Evolutionary conservation across 805 yeast genomes (phyloP).

Genomic region (Candida cerambycidarum): DNA sequence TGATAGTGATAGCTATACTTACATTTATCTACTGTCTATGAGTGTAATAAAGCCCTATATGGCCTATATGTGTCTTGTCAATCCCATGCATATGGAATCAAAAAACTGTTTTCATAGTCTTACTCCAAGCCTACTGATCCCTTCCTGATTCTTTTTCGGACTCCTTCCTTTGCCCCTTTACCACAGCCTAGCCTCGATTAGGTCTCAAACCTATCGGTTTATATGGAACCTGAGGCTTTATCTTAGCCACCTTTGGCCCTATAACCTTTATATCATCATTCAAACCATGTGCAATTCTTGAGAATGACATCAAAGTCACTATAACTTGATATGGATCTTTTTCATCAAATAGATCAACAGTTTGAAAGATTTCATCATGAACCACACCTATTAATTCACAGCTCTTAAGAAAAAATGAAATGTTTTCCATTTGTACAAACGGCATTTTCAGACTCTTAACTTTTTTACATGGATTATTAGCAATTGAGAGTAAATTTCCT

Average conservation of each 20-base stretch:
- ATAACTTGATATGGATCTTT: conserved; percentile 77
- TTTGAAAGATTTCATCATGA: conserved; percentile 79
- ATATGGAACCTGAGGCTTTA: conserved; percentile 52
- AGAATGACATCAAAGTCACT: conserved; percentile 71
- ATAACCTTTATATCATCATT: conserved; percentile 26
- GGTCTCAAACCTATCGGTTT: conserved; percentile 42
- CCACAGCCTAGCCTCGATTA: too few species aligned
- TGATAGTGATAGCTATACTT: too few species aligned
- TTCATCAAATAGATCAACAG: conserved; percentile 69
- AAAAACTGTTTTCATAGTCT: too few species aligned
- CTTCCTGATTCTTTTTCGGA: too few species aligned
- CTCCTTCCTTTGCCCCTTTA: too few species aligned
- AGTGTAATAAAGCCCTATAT: too few species aligned
- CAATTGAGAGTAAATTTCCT: conserved; percentile 27
- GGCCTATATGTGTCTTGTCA: too few species aligned
- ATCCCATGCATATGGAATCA: too few species aligned
- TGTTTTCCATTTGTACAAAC: conserved; percentile 79
- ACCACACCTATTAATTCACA: conserved; percentile 69
- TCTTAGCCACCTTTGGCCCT: conserved; percentile 46
- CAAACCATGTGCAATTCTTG: conserved; percentile 60
- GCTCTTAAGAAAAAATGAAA: conserved; percentile 64
- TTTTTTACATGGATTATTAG: conserved; percentile 36
- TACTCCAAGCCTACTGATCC: too few species aligned
- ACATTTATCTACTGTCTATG: too few species aligned
- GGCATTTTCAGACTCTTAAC: conserved; percentile 70